Conservation (phyloP, 1,284 basidiomycete species). For the Boletus semigastroideus region DNA sequence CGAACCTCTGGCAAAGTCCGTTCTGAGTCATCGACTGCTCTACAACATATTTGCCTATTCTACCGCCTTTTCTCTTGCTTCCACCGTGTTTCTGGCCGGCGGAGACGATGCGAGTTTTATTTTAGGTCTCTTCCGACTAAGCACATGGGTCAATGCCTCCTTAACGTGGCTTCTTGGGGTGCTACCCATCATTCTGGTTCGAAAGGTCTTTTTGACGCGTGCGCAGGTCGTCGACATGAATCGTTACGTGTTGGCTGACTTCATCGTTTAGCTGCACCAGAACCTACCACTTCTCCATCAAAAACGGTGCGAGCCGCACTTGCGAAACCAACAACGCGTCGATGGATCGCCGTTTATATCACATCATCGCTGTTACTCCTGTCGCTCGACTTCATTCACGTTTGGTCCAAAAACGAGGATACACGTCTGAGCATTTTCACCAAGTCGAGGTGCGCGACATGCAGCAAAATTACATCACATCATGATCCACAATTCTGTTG, state of each 20-base stretch:
- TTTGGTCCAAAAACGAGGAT: conserved; percentile 34
- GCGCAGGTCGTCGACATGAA: conserved; percentile 24
- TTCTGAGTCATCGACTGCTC: conserved; percentile 56
- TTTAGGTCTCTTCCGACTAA: conserved; percentile 21
- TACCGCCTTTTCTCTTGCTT: conserved; percentile 45
- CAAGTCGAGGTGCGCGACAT: conserved; percentile 54
- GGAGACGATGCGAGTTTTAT: conserved; percentile 16
- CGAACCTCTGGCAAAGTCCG: conserved; percentile 57
- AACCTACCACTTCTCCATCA: conserved; percentile 51
- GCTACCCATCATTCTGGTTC: conserved; percentile 52
- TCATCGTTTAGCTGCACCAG: conserved; percentile 42
- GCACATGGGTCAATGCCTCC: conserved; percentile 32
- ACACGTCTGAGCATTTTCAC: conserved; percentile 54
- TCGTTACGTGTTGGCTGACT: conserved; percentile 1
- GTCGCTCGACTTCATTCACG: conserved; percentile 41
- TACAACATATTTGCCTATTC: conserved; percentile 53
- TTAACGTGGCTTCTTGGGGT: conserved; percentile 40
- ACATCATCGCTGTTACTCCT: conserved; percentile 44
- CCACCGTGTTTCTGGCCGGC: conserved; percentile 35
- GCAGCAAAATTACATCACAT: neutral
- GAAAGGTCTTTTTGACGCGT: conserved; percentile 58
- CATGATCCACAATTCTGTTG: neutral
- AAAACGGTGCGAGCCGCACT: conserved; percentile 46
- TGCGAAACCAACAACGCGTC: conserved; percentile 45
- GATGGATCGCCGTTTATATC: conserved; percentile 44